phyloP scores from a whole-genome alignment of 352 stramenopile genomes.

The Phytopythium helicoides region DNA sequence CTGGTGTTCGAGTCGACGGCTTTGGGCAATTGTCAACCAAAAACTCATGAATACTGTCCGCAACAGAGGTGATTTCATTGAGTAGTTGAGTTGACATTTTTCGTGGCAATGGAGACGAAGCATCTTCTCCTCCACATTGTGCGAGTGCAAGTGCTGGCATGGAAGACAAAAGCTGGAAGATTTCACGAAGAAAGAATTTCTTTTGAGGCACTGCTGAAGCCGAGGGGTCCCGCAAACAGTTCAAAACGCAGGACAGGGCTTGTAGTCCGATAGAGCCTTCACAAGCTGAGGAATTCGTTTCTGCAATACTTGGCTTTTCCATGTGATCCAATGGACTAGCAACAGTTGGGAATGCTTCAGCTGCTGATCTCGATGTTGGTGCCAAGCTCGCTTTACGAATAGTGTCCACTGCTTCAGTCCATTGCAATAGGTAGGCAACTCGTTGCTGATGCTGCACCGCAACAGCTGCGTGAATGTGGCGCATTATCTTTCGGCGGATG shows the following conservation, averaged over 20 bases:
- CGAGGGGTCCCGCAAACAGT: constrained; percentile 21
- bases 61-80: constrained; percentile 17
- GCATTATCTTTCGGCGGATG: constrained; percentile 53
- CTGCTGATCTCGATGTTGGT: neutral
- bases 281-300: constrained; percentile 25
- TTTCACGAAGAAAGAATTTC: constrained; percentile 43
- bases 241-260: constrained; percentile 34
- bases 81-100: neutral
- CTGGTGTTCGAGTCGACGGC: neutral
- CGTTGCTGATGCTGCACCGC: constrained; percentile 44
- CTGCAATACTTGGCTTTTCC: constrained; percentile 6
- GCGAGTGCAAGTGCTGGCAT: constrained; percentile 41
- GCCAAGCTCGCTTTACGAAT: constrained; percentile 8
- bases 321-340: too few relatives aligned
- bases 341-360: too few relatives aligned
- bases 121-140: neutral
- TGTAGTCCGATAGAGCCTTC: constrained; percentile 48
- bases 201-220: constrained; percentile 17
- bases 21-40: constrained; percentile 40
- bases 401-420: constrained; percentile 13
- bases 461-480: constrained; percentile 54
- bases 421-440: constrained; percentile 5
- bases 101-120: neutral
- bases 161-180: constrained; percentile 35
- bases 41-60: constrained; percentile 42